Conservation (phyloP, 164 flowering plant genomes). For the Magnolia kwangsiensis region DNA sequence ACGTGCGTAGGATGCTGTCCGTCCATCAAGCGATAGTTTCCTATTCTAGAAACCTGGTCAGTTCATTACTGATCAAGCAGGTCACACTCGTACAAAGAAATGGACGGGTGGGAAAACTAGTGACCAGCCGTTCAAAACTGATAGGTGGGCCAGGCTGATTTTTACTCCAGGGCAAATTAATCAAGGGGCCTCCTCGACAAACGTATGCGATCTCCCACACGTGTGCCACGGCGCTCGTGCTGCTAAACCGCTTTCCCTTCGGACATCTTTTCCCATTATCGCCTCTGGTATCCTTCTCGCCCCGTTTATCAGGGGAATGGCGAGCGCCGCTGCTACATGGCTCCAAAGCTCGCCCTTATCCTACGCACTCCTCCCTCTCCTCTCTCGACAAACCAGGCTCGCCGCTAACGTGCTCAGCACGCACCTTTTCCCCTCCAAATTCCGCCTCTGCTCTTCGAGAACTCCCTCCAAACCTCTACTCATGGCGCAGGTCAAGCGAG, state of each 20-base stretch:
- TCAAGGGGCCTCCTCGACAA: no score
- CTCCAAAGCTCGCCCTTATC: conserved; percentile 26
- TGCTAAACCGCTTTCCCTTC: neutral
- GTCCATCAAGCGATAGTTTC: no score
- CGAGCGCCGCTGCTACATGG: conserved; percentile 15
- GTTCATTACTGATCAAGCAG: no score
- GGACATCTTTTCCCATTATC: neutral
- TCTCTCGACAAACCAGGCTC: conserved; percentile 13
- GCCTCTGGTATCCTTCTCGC: neutral
- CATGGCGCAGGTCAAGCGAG: conserved; percentile 42
- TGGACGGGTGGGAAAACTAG: no score
- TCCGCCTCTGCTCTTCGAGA: conserved; percentile 12
- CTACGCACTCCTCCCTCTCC: conserved; percentile 23
- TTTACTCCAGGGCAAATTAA: no score
- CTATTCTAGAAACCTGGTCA: no score
- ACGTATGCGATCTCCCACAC: no score
- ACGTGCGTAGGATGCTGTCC: no score
- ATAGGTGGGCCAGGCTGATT: no score
- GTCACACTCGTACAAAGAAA: no score
- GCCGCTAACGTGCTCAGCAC: conserved; percentile 12
- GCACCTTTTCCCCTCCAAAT: conserved; percentile 17
- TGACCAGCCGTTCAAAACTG: no score
- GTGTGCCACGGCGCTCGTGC: no score
- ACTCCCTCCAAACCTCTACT: conserved; percentile 17
- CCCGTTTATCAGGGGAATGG: conserved; percentile 21